Evolutionary conservation across 768 basidiomycete genomes (phyloP).

Genomic region (Naganishia kalamii): DNA sequence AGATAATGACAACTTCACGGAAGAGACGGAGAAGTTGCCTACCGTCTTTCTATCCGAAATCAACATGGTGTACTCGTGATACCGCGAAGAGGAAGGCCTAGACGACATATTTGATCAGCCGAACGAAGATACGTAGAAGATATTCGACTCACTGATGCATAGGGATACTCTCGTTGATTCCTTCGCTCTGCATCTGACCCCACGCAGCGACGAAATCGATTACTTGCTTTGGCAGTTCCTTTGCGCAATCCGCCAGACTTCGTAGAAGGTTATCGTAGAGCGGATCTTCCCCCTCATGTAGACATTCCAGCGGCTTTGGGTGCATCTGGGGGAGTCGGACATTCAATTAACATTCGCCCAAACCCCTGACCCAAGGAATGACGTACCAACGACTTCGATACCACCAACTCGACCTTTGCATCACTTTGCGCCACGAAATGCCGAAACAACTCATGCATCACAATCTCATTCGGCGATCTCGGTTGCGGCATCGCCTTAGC

Average conservation of each 20-base stretch:
- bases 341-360: neutral
- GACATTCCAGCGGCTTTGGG: neutral
- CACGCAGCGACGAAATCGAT: slow-evolving; percentile 12
- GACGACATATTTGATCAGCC: neutral
- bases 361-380: neutral
- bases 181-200: slow-evolving; percentile 18
- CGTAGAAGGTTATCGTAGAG: slow-evolving; percentile 13
- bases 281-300: slow-evolving; percentile 13
- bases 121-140: neutral
- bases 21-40: neutral
- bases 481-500: slow-evolving; percentile 18
- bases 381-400: slow-evolving; percentile 20
- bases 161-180: neutral
- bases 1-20: neutral
- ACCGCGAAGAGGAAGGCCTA: slow-evolving; percentile 5
- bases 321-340: neutral
- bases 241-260: neutral
- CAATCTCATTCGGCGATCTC: slow-evolving; percentile 20
- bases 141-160: neutral
- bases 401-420: slow-evolving; percentile 13
- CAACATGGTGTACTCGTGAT: slow-evolving; percentile 2
- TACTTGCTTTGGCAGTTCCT: slow-evolving; percentile 12
- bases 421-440: slow-evolving; percentile 17
- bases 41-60: slow-evolving; percentile 10
- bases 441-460: slow-evolving; percentile 22